phyloP scores from a whole-genome alignment of 2,329 filamentous ascomycete genomes.

The Trichophyton simii region DNA sequence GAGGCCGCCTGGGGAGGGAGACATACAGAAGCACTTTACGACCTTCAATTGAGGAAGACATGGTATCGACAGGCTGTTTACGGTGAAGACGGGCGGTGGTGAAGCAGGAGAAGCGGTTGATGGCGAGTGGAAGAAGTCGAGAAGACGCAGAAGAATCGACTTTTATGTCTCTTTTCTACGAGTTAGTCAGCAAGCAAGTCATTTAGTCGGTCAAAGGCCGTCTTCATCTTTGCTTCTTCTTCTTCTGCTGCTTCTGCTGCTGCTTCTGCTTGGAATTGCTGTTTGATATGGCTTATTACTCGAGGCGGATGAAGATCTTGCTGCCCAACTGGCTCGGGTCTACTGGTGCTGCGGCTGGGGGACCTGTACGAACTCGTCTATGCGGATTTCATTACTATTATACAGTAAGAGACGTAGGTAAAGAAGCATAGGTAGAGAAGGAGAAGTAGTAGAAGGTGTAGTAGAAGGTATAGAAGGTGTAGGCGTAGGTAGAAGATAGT shows the following conservation, averaged over 20 bases:
- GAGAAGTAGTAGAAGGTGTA: neutral
- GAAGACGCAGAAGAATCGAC: neutral
- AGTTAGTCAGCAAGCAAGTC: neutral
- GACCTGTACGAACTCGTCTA: neutral
- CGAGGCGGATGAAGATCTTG: neutral
- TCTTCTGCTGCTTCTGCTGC: neutral
- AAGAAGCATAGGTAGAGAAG: neutral
- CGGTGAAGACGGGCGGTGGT: neutral
- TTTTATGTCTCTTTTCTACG: neutral
- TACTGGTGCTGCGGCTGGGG: neutral
- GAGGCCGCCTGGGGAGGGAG: too few species aligned
- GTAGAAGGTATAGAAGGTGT: too few species aligned
- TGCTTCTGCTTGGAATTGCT: neutral
- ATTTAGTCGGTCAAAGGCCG: neutral
- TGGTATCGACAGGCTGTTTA: neutral
- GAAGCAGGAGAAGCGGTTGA: neutral
- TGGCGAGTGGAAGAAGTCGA: neutral
- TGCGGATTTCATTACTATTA: neutral
- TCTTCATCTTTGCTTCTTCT: neutral
- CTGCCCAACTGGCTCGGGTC: neutral
- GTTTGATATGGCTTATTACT: neutral
- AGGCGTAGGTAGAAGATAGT: neutral
- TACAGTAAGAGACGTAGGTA: neutral
- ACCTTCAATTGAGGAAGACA: constrained; percentile 9
- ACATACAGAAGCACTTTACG: constrained; percentile 15